A percentile compares a stretch with the other conserved stretches of the same genome.
These are phyloP conservation scores for Madurella mycetomatis DNA, from an alignment of 2,329 filamentous ascomycete species.

Conservation along the genomic window DNA sequence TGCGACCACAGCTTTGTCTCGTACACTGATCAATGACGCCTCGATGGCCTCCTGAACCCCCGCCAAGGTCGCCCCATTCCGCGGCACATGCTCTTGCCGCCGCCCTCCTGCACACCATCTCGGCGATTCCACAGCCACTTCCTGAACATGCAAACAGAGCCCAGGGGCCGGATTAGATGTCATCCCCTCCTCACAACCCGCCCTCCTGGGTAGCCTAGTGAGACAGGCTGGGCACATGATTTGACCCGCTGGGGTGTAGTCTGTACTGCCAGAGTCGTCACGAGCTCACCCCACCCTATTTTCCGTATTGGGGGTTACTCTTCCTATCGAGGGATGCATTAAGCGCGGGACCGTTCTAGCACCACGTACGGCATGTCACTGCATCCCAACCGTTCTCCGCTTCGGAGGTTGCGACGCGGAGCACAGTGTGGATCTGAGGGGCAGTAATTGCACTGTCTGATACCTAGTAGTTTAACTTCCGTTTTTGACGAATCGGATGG, in stretches of 20 bases:
- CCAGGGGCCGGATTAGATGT: background rate
- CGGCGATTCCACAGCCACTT: background rate
- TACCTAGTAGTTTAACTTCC: background rate
- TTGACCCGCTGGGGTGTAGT: conserved; percentile 11
- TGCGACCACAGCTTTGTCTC: background rate
- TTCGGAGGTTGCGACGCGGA: too few species aligned
- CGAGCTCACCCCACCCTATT: too few species aligned
- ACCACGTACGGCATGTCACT: too few species aligned
- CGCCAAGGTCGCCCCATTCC: background rate
- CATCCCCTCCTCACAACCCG: conserved; percentile 4
- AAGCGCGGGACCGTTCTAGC: too few species aligned
- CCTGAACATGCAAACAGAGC: background rate
- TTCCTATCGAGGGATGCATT: too few species aligned
- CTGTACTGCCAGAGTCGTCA: background rate
- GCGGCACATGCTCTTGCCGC: background rate
- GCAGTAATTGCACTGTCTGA: too few species aligned
- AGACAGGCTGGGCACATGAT: conserved; percentile 25
- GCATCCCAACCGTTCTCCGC: too few species aligned
- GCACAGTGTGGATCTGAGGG: too few species aligned
- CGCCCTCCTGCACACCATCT: background rate
- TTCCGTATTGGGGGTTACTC: too few species aligned
- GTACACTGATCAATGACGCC: background rate
- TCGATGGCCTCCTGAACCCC: background rate
- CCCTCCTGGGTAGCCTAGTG: conserved; percentile 14
- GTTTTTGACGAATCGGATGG: background rate